Evolutionary conservation across 208 protist genomes (phyloP).

Genomic region (Phytomonas francai): DNA sequence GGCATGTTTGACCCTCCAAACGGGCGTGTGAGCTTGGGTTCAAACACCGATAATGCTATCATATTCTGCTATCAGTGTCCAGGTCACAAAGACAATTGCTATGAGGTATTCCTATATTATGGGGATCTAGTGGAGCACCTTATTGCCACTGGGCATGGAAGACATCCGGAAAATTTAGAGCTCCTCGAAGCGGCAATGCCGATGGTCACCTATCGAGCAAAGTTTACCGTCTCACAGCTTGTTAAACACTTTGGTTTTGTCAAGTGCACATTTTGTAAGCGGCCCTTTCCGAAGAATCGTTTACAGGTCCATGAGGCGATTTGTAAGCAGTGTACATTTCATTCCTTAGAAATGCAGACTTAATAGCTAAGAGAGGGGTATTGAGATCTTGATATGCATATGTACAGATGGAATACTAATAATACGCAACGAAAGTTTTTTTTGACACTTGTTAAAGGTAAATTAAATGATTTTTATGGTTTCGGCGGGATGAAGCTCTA

Average conservation of each 20-base stretch:
- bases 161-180: not conserved
- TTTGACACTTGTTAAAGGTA: not conserved
- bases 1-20: constrained; percentile 16
- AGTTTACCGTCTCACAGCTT: constrained; percentile 38
- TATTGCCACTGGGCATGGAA: constrained; percentile 23
- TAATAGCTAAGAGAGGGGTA: constrained; percentile 1
- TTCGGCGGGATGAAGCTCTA: not conserved
- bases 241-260: constrained; percentile 28
- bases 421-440: not conserved
- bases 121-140: constrained; percentile 56
- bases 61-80: constrained; percentile 16
- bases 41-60: constrained; percentile 16
- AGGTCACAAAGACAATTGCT: constrained; percentile 20
- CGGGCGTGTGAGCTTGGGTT: constrained; percentile 3
- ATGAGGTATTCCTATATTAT: constrained; percentile 44
- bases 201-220: constrained; percentile 41
- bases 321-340: constrained; percentile 19
- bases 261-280: constrained; percentile 27
- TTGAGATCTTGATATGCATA: constrained; percentile 1
- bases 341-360: not conserved
- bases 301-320: constrained; percentile 20
- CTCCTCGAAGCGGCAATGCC: constrained; percentile 20
- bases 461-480: not conserved
- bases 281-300: constrained; percentile 14
- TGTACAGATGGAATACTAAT: constrained; percentile 1